Conservation (phyloP, 1,284 basidiomycete species). For the Sanghuangporus weigelae region DNA sequence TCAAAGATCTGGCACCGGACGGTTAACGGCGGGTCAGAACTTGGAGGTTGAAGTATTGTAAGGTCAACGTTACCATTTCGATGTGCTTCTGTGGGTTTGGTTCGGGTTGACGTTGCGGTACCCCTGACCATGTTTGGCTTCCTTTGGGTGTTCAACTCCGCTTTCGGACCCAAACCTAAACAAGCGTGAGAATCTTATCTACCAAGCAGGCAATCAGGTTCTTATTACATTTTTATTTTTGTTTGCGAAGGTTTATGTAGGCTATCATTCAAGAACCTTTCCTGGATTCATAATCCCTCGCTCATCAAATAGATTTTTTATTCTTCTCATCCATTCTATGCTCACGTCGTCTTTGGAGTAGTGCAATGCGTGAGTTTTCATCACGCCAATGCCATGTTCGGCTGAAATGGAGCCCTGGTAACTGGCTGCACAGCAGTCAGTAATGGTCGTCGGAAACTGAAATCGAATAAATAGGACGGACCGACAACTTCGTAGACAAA, state of each 20-base stretch:
- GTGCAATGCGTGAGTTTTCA: constrained; percentile 89
- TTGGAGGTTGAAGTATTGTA: neutral
- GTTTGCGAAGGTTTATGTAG: neutral
- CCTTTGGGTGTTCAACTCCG: neutral
- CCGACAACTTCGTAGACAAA: constrained; percentile 93
- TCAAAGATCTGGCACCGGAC: constrained; percentile 50
- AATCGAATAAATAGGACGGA: constrained; percentile 32
- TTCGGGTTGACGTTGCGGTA: constrained; percentile 3
- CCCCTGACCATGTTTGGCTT: neutral
- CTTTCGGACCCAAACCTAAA: neutral
- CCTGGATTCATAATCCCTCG: constrained; percentile 89
- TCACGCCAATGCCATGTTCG: constrained; percentile 92
- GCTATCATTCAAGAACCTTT: constrained; percentile 53
- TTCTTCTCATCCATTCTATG: constrained; percentile 85
- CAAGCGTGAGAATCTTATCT: neutral
- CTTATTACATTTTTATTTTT: neutral
- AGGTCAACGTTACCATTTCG: constrained; percentile 13
- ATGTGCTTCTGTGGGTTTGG: constrained; percentile 2
- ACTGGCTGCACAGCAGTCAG: constrained; percentile 37
- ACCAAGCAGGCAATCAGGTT: neutral
- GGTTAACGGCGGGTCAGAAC: constrained; percentile 1
- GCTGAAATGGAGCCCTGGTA: constrained; percentile 91
- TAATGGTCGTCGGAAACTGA: neutral
- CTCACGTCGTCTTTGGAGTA: constrained; percentile 84
- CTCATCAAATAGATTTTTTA: constrained; percentile 92